These are phyloP conservation scores for Mentha longifolia DNA, from an alignment of 257 asterid species.

Conservation along the genomic window DNA sequence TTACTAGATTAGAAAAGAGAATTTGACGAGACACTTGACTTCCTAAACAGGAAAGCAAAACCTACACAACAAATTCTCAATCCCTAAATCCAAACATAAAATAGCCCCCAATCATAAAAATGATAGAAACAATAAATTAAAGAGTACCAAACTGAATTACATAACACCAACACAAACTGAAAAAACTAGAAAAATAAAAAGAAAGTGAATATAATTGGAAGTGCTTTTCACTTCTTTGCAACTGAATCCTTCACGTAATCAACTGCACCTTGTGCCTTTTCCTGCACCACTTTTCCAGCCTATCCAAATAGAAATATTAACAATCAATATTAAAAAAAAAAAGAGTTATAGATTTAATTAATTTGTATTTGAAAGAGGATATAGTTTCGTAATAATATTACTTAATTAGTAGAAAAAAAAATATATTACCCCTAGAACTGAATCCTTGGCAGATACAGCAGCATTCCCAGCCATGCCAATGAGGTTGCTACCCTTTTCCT, in stretches of 20 bases:
- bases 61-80: constrained; percentile 9
- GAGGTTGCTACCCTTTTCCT: constrained; percentile 63
- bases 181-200: not conserved
- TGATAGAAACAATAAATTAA: too few relatives aligned
- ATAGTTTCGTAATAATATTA: too few relatives aligned
- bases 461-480: constrained; percentile 52
- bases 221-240: constrained; percentile 28
- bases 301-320: not conserved
- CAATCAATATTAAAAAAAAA: not conserved
- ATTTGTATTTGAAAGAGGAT: too few relatives aligned
- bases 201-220: too few relatives aligned
- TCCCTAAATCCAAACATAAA: constrained; percentile 6
- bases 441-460: constrained; percentile 56
- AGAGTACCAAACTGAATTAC: not conserved
- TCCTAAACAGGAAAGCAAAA: not conserved
- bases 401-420: too few relatives aligned
- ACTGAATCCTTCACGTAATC: constrained; percentile 47
- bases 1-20: not conserved
- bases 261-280: constrained; percentile 45
- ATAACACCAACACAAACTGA: not conserved
- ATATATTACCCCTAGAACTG: constrained; percentile 43
- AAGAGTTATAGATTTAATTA: too few relatives aligned
- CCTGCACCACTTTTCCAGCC: constrained; percentile 48
- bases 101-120: not conserved
- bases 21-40: not conserved